Evolutionary conservation across 2,329 filamentous ascomycete genomes (phyloP).

Genomic region (Monosporascus sp.): DNA sequence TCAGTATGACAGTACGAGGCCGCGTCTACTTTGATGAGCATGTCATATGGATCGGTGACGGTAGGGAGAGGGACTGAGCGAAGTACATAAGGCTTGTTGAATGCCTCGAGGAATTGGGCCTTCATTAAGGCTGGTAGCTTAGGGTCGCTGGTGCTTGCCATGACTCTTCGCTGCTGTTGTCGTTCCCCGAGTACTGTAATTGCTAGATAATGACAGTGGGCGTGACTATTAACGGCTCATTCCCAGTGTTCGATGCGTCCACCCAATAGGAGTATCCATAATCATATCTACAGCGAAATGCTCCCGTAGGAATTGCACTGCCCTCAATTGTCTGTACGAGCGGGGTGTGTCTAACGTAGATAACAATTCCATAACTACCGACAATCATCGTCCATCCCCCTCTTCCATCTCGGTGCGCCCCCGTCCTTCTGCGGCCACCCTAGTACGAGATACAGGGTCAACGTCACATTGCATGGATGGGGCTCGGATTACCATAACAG

Average conservation of each 20-base stretch:
- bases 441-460: not conserved
- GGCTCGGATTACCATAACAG: not conserved
- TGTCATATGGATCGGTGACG: conserved; percentile 27
- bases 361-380: not conserved
- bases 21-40: conserved; percentile 40
- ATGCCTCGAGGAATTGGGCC: conserved; percentile 34
- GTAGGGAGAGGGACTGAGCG: conserved; percentile 29
- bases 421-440: not conserved
- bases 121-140: conserved; percentile 24
- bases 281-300: not conserved
- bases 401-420: not conserved
- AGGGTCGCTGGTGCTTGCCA: not conserved
- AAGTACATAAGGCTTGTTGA: conserved; percentile 35
- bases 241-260: not conserved
- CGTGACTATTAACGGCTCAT: too few species aligned
- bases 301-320: not conserved
- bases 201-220: too few species aligned
- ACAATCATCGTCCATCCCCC: not conserved
- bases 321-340: not conserved
- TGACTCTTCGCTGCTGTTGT: not conserved
- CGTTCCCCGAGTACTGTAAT: not conserved
- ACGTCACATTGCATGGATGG: not conserved
- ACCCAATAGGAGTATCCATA: not conserved
- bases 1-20: conserved; percentile 42
- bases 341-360: not conserved